Conservation (phyloP, 805 yeast species). For the Cyberlindnera nakhonratchasimensis region DNA sequence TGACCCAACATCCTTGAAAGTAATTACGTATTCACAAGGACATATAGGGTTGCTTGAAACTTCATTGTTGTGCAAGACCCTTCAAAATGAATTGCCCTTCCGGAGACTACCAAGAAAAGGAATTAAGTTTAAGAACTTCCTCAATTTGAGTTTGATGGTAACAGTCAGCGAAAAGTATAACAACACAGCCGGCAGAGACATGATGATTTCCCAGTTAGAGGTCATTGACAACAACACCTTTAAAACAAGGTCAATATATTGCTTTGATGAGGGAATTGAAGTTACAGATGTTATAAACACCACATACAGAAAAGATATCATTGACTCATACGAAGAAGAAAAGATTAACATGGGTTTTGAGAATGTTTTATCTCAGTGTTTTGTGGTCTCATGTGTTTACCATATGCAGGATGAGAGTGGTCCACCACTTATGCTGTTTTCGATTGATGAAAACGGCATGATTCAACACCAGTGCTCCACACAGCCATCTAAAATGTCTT, state of each 20-base stretch:
- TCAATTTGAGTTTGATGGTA: constrained; percentile 22
- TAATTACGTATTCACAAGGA: constrained; percentile 2
- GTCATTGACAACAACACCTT: constrained; percentile 29
- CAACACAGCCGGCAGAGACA: constrained; percentile 1
- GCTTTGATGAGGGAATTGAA: constrained; percentile 24
- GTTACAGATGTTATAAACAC: constrained; percentile 26
- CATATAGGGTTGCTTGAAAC: constrained; percentile 1
- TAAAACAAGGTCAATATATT: constrained; percentile 15
- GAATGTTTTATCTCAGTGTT: constrained; percentile 34
- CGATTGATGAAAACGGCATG: constrained; percentile 34
- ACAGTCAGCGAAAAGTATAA: constrained; percentile 17
- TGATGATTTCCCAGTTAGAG: constrained; percentile 21
- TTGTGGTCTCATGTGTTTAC: constrained; percentile 33
- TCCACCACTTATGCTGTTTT: constrained; percentile 32
- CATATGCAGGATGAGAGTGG: constrained; percentile 31
- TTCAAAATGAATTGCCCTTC: constrained; percentile 11
- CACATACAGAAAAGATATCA: constrained; percentile 18
- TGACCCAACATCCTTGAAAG: neutral
- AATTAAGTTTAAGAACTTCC: constrained; percentile 23
- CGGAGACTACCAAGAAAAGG: constrained; percentile 19
- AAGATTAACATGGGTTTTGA: constrained; percentile 31
- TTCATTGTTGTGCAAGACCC: neutral
- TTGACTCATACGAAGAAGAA: constrained; percentile 26
- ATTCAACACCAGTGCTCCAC: constrained; percentile 28
- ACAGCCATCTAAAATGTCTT: constrained; percentile 17